A percentile compares a stretch with the other conserved stretches of the same genome.
These are phyloP conservation scores for Scortechinia acanthostroma DNA, from an alignment of 2,329 filamentous ascomycete species.

Conservation along the genomic window DNA sequence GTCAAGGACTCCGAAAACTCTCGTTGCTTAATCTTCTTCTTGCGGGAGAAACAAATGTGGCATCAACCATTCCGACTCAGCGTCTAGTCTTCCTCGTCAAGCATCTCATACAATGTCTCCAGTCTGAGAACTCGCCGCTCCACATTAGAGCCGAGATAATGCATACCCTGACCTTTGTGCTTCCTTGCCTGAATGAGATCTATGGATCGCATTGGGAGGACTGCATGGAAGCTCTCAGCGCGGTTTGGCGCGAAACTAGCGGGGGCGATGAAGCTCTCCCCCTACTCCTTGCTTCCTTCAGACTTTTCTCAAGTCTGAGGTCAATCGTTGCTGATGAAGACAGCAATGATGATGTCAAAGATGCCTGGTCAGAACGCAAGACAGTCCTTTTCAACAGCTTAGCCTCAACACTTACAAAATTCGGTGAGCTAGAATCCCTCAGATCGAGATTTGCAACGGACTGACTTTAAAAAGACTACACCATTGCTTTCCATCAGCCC, in stretches of 20 bases:
- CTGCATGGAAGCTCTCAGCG: constrained; percentile 47
- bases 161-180: constrained; percentile 47
- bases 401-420: constrained; percentile 36
- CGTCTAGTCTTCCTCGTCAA: constrained; percentile 77
- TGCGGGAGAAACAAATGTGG: constrained; percentile 33
- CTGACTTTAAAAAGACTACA: constrained; percentile 34
- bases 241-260: constrained; percentile 43
- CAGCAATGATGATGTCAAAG: constrained; percentile 78
- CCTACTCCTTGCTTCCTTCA: constrained; percentile 66
- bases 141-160: constrained; percentile 41
- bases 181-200: constrained; percentile 72
- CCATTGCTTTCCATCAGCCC: constrained; percentile 32
- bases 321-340: constrained; percentile 43
- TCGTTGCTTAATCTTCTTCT: constrained; percentile 45
- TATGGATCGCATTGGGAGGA: constrained; percentile 85
- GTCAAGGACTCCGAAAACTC: constrained; percentile 35
- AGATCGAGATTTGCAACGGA: constrained; percentile 56
- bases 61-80: constrained; percentile 36
- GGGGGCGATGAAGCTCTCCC: constrained; percentile 44
- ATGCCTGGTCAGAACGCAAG: constrained; percentile 34
- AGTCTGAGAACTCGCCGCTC: constrained; percentile 33
- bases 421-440: constrained; percentile 43
- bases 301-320: constrained; percentile 58
- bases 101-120: constrained; percentile 68
- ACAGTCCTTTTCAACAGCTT: background rate